Percentiles rank a stretch among this genome's conserved stretches.
These are phyloP conservation scores for Trichaptum fuscoviolaceum DNA, from an alignment of 768 basidiomycete genomes.

Conservation along the genomic window DNA sequence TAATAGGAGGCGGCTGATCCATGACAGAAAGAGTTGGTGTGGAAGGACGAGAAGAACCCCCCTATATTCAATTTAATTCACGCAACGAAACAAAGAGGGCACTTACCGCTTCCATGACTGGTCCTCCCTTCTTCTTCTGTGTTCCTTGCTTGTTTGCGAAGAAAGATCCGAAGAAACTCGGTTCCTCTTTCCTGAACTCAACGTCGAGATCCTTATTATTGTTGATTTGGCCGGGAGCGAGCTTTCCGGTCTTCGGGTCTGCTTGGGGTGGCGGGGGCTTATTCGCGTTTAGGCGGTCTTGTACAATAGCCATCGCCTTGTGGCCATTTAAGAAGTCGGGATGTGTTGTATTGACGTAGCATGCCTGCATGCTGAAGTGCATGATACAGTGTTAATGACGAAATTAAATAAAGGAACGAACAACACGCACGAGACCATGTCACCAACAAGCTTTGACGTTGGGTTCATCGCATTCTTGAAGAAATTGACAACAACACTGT, in stretches of 20 bases:
- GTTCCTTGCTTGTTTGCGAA: slow-evolving; percentile 63
- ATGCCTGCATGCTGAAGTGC: slow-evolving; percentile 83
- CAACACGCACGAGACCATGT: slow-evolving; percentile 78
- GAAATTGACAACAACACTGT: slow-evolving; percentile 91
- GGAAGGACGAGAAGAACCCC: slow-evolving; percentile 21
- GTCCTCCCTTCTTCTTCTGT: slow-evolving; percentile 52
- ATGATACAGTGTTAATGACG: slow-evolving; percentile 6
- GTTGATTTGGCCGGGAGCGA: slow-evolving; percentile 63
- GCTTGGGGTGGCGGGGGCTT: slow-evolving; percentile 58
- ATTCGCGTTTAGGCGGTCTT: slow-evolving; percentile 73
- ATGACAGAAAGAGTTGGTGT: slow-evolving; percentile 31
- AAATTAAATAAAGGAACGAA: not conserved
- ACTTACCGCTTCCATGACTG: slow-evolving; percentile 53
- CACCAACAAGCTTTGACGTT: slow-evolving; percentile 89
- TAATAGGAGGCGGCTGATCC: slow-evolving; percentile 69
- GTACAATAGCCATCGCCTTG: slow-evolving; percentile 88
- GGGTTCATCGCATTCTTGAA: slow-evolving; percentile 93
- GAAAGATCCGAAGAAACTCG: slow-evolving; percentile 94
- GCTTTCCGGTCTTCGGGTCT: slow-evolving; percentile 71
- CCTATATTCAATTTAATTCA: not conserved
- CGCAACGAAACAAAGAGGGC: not conserved
- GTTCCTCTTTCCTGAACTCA: slow-evolving; percentile 82
- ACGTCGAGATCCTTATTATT: slow-evolving; percentile 94
- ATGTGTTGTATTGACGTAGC: slow-evolving; percentile 98
- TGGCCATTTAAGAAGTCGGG: slow-evolving; percentile 98